Evolutionary conservation across 2,329 filamentous ascomycete genomes (phyloP), one percentile per base, ranked within the genome.

Genomic region (Alternaria arborescens): DNA sequence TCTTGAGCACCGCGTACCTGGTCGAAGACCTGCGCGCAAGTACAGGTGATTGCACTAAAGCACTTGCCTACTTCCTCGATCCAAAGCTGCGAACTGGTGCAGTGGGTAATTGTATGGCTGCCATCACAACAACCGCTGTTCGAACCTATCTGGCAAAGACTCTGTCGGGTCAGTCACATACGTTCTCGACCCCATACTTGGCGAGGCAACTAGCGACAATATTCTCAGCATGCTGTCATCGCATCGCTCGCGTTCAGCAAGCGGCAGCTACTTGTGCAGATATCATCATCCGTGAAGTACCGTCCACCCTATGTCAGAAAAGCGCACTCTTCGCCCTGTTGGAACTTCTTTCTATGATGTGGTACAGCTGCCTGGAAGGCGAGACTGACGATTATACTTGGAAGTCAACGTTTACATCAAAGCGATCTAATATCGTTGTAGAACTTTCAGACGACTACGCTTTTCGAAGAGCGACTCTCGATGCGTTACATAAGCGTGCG

Each of bases 341-440:
- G 10, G 96, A 99, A 77, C 86, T 99, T 4, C 82, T 99, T 18
- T 94, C 93, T 4, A 86, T 99, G 28, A 93, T 99, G 90, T 99
- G 94, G 94, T 88, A 88, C 48, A 94, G 93, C 73, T 99, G 95
- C 75, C 83, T 99, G 16, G 94, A 99, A 76, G 91, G 91, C 12
- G 95, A 99, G 77, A 94, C 94, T 0, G 94, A 99, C 70, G 89
- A 96, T 72, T 99, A 98, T 72, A 89, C 93, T 53, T 96, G 93
- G 80, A 89, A 89, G 62, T 91, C 93, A 4, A 89, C 87, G 3
- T 96, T 97, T 75, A 88, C 85, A 4, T 98, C 94, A 1, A 80
- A 85, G 2, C 87, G 91, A 64, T 93, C 91, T 12, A 88, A 91
- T 42, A 91, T 99, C 22, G 89, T 88, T 1, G 87, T 99, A 22